Evolutionary conservation across 2,329 filamentous ascomycete genomes (phyloP), one percentile per base, ranked within the genome.

Genomic region (Colletotrichum simmondsii): DNA sequence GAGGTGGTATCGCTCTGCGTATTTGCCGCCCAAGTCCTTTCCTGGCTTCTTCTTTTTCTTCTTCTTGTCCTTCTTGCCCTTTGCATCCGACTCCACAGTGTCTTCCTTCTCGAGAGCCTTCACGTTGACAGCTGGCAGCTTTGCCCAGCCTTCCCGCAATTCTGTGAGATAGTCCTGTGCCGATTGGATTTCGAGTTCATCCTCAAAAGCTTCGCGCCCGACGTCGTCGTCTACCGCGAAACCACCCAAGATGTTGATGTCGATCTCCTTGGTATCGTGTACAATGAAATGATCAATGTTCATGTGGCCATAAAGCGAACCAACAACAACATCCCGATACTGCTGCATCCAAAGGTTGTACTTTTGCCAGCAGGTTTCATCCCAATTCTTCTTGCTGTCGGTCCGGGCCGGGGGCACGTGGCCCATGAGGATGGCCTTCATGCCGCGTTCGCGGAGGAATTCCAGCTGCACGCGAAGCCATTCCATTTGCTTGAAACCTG

Each of bases 281-380:
- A 99, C 85, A 79, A 98, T 89, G 82, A 99, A 99, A 81, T 99
- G 97, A 78, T 99, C 97, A 75, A 98, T 94, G 79, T 99, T 99
- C 97, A 99, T 98, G 81, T 99, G 97, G 1, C 96, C 97, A 79
- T 93, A 99, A 6, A 97, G 79, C 30, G 91, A 91, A 14, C 90
- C 91, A 24, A 95, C 88, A 24, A 99, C 88, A 49, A 99, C 92
- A 81, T 99, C 97, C 42, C 97, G 93, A 82, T 95, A 99, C 81
- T 97, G 95, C 76, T 91, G 90, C 78, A 96, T 85, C 95, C 95
- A 98, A 4, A 98, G 85, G 0, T 95, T 93, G 82, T 98, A 99
- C 81, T 97, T 98, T 81, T 98, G 96, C 95, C 96, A 99, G 84
- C 97, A 99, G 0, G 94, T 95, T 86, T 98, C 96, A 76, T 98